A percentile compares a stretch with the other conserved stretches of the same genome.
These are phyloP conservation scores for Globisporangium irregulare DNA, from an alignment of 352 stramenopile species.

Conservation along the genomic window DNA sequence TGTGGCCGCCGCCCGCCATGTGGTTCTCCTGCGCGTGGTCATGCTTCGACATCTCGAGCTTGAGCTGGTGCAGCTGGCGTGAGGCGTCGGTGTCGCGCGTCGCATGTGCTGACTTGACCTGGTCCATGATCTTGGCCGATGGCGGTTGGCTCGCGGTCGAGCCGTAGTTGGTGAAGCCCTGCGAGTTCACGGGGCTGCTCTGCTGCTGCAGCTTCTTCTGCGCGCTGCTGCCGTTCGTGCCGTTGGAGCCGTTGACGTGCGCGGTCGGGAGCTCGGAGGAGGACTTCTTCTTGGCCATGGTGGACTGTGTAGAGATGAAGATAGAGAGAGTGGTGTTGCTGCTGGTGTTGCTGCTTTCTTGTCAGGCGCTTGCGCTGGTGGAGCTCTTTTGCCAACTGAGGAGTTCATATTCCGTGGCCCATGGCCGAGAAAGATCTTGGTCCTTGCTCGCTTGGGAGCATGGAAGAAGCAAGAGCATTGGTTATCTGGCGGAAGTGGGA, in stretches of 20 bases:
- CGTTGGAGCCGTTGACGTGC: conserved; percentile 2
- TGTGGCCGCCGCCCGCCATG: conserved; percentile 65
- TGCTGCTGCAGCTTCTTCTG: conserved; percentile 9
- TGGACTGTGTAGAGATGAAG: not conserved
- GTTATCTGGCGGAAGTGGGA: not conserved
- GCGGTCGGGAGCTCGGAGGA: conserved; percentile 4
- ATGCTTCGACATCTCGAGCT: conserved; percentile 51
- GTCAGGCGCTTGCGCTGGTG: not conserved
- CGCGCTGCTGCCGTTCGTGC: not conserved
- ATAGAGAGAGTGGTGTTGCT: not conserved
- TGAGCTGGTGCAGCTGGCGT: conserved; percentile 63
- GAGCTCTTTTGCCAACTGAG: conserved; percentile 15
- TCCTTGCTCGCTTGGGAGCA: too few species aligned
- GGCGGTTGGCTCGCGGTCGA: conserved; percentile 10
- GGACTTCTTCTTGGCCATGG: conserved; percentile 19
- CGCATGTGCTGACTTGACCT: conserved; percentile 54
- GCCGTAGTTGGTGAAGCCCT: conserved; percentile 46
- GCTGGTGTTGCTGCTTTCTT: not conserved
- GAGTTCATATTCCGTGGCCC: not conserved
- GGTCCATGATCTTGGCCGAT: conserved; percentile 40
- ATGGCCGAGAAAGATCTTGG: conserved; percentile 6
- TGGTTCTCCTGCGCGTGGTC: conserved; percentile 75
- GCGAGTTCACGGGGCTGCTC: conserved; percentile 22
- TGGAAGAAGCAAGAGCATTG: not conserved
- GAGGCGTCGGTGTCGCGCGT: conserved; percentile 50